Evolutionary conservation across 176 grass and related monocot species (phyloP).

Genomic region (Saccharum officinarum): DNA sequence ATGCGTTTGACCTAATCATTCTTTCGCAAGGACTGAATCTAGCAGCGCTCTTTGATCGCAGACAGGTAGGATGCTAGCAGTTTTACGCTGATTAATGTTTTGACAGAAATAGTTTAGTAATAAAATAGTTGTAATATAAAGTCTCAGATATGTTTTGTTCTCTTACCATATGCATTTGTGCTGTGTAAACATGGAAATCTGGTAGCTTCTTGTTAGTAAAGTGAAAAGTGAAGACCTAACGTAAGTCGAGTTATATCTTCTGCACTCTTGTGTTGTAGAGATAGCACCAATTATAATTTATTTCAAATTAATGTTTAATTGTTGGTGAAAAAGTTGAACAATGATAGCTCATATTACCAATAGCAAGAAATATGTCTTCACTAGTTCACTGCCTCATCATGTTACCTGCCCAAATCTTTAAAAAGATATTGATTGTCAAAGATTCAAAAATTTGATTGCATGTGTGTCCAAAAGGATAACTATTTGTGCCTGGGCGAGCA

Average conservation of each 20-base stretch:
- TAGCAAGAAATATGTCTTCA: conserved; percentile 3
- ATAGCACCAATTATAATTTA: not conserved
- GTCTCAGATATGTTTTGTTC: conserved; percentile 1
- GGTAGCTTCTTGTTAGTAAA: conserved; percentile 16
- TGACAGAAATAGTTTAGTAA: not conserved
- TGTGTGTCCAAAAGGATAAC: not conserved
- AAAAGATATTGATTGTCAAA: not conserved
- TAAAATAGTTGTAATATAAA: conserved; percentile 10
- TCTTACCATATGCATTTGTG: conserved; percentile 23
- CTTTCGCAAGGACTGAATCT: conserved; percentile 90
- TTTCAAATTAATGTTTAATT: conserved; percentile 10
- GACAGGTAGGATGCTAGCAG: conserved; percentile 55
- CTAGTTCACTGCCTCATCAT: not conserved
- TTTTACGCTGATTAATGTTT: conserved; percentile 7
- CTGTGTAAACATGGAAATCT: not conserved
- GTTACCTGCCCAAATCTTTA: not conserved
- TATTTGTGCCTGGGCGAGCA: not conserved
- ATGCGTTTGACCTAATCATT: conserved; percentile 98
- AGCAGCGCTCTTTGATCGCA: conserved; percentile 83
- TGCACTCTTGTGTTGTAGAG: not conserved
- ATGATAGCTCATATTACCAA: conserved; percentile 15
- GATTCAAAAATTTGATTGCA: not conserved
- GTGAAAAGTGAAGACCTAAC: not conserved
- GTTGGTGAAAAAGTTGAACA: not conserved
- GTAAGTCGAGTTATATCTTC: not conserved